A percentile compares a stretch with the other conserved stretches of the same genome.
Conservation (phyloP, 441 rosid species). For the Erysimum cheiri region DNA sequence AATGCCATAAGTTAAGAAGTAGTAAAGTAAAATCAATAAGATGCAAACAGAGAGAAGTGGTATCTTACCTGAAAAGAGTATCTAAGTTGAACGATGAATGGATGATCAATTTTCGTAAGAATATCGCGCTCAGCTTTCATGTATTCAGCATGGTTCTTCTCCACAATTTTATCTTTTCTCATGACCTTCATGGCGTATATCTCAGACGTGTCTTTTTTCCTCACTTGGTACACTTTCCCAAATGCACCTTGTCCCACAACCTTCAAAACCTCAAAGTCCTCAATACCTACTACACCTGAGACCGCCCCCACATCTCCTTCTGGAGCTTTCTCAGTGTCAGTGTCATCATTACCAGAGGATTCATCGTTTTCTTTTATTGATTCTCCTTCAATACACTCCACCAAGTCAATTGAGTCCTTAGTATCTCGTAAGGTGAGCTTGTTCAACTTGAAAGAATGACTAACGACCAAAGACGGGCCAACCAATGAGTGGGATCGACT, state of each 20-base stretch:
- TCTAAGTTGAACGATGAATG: constrained; percentile 88
- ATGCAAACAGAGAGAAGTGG: background rate
- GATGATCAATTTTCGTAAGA: constrained; percentile 80
- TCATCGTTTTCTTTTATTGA: constrained; percentile 50
- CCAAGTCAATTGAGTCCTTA: constrained; percentile 52
- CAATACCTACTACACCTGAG: constrained; percentile 58
- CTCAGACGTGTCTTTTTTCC: constrained; percentile 80
- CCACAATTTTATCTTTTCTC: constrained; percentile 95
- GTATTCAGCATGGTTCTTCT: constrained; percentile 89
- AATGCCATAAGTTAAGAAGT: background rate
- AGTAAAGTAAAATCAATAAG: background rate
- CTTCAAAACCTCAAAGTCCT: constrained; percentile 88
- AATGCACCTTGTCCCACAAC: constrained; percentile 98
- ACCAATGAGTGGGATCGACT: constrained; percentile 85
- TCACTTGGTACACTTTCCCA: constrained; percentile 91
- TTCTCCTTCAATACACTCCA: constrained; percentile 50
- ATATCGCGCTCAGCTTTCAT: constrained; percentile 98
- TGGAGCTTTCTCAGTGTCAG: constrained; percentile 35
- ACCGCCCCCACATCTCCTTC: constrained; percentile 42
- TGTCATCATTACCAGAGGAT: constrained; percentile 43
- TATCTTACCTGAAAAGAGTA: constrained; percentile 83
- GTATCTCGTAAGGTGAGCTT: constrained; percentile 66
- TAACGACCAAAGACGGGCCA: constrained; percentile 71
- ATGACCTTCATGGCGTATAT: constrained; percentile 97
- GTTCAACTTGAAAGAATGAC: constrained; percentile 66